Evolutionary conservation across 768 basidiomycete species (phyloP).

Genomic region (Leccinum uliginosum): DNA sequence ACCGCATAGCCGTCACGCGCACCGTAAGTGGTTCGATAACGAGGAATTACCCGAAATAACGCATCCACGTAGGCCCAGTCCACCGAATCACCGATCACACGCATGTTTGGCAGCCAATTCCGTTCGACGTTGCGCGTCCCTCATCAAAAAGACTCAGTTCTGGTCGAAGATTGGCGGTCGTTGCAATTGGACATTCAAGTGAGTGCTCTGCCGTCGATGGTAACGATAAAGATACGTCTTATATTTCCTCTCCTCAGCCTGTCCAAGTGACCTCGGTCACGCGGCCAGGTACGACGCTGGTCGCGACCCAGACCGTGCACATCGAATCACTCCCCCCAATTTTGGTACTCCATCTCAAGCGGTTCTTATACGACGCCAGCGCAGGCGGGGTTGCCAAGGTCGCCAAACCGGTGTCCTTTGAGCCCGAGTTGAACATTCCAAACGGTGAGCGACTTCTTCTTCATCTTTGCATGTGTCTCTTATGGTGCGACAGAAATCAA

Average conservation of each 20-base stretch:
- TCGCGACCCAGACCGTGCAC: slow-evolving; percentile 68
- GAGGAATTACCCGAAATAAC: background rate
- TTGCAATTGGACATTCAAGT: slow-evolving; percentile 89
- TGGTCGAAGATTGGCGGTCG: slow-evolving; percentile 89
- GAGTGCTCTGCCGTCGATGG: background rate
- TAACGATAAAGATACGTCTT: background rate
- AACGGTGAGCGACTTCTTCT: slow-evolving; percentile 38
- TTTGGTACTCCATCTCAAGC: slow-evolving; percentile 83
- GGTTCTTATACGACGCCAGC: slow-evolving; percentile 80
- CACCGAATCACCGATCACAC: slow-evolving; percentile 81
- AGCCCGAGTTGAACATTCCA: slow-evolving; percentile 72
- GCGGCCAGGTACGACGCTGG: slow-evolving; percentile 54
- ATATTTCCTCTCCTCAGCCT: slow-evolving; percentile 73
- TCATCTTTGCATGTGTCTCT: background rate
- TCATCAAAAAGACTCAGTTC: slow-evolving; percentile 78
- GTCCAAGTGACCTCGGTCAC: slow-evolving; percentile 66
- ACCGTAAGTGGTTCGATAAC: slow-evolving; percentile 47
- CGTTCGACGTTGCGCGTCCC: slow-evolving; percentile 79
- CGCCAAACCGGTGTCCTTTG: slow-evolving; percentile 75
- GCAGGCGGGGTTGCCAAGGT: slow-evolving; percentile 82
- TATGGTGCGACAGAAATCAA: slow-evolving; percentile 43
- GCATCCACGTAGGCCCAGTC: slow-evolving; percentile 53
- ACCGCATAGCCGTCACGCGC: slow-evolving; percentile 73
- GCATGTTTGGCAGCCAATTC: slow-evolving; percentile 92
- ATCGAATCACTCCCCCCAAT: slow-evolving; percentile 83